phyloP scores from a whole-genome alignment of 306 rosid genomes.

The Crotalaria pallida region DNA sequence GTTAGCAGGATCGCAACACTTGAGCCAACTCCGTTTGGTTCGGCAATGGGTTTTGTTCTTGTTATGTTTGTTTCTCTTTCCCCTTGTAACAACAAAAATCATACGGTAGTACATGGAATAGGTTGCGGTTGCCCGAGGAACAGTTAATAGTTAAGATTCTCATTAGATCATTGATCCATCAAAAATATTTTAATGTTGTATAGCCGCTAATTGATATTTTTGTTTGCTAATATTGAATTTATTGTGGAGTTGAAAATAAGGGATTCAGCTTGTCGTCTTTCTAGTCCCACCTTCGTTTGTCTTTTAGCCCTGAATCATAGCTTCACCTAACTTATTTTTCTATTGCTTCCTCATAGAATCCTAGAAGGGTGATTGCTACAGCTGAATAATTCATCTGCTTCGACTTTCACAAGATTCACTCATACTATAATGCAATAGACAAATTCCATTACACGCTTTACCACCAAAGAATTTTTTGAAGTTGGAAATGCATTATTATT shows the following conservation, averaged over 20 bases:
- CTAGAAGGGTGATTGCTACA: slow-evolving; percentile 17
- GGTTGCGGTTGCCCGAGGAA: background rate
- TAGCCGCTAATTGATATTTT: slow-evolving; percentile 26
- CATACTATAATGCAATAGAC: background rate
- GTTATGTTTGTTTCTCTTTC: too few relatives aligned
- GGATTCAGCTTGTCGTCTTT: slow-evolving; percentile 13
- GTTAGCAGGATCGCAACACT: too few relatives aligned
- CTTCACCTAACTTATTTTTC: slow-evolving; percentile 25
- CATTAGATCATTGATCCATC: background rate
- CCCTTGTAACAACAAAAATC: too few relatives aligned
- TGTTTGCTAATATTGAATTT: slow-evolving; percentile 2
- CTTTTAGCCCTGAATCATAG: slow-evolving; percentile 30
- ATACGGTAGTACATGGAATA: too few relatives aligned
- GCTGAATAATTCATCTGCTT: slow-evolving; percentile 13
- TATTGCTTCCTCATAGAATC: slow-evolving; percentile 35
- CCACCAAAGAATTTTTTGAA: slow-evolving; percentile 24
- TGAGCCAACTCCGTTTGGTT: too few relatives aligned
- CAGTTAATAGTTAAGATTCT: slow-evolving; percentile 51
- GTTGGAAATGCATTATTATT: slow-evolving; percentile 10
- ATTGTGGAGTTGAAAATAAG: slow-evolving; percentile 18
- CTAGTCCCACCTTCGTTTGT: slow-evolving; percentile 15
- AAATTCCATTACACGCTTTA: slow-evolving; percentile 12
- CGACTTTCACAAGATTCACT: slow-evolving; percentile 14
- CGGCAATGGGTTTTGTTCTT: too few relatives aligned
- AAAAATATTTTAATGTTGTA: background rate